phyloP scores from a whole-genome alignment of 257 asterid species.

The Nicotiana sylvestris region DNA sequence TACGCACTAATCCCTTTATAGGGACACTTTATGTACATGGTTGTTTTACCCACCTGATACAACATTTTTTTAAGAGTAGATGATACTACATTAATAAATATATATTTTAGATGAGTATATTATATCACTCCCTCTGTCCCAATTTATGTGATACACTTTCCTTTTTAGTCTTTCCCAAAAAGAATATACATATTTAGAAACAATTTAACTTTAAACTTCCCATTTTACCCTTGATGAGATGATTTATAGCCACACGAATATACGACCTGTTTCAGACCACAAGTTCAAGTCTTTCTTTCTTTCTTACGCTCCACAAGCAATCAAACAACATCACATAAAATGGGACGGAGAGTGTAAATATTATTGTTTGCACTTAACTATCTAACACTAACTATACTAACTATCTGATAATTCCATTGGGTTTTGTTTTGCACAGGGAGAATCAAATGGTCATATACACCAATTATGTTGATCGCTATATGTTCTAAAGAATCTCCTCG shows the following conservation, averaged over 20 bases:
- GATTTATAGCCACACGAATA: not conserved
- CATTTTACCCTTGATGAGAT: not conserved
- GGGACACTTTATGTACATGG: not conserved
- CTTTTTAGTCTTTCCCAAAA: not conserved
- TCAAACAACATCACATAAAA: not conserved
- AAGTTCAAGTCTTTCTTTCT: not conserved
- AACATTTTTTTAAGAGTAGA: no score
- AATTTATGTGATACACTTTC: not conserved
- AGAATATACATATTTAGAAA: not conserved
- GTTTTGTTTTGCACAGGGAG: not conserved
- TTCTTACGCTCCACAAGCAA: not conserved
- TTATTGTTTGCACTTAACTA: not conserved
- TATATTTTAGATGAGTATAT: no score
- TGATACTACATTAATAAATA: no score
- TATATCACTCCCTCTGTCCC: not conserved
- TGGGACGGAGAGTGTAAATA: not conserved
- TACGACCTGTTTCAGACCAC: not conserved
- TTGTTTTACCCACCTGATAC: not conserved
- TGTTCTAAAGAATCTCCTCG: conserved; percentile 2
- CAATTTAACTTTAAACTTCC: not conserved
- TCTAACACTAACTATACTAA: not conserved
- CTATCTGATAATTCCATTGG: not conserved
- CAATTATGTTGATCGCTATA: not conserved
- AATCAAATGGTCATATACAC: conserved; percentile 1
- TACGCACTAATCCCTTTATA: not conserved